Conservation (phyloP, 192 early-diverging fungal species). For the Backusella morwellensis region DNA sequence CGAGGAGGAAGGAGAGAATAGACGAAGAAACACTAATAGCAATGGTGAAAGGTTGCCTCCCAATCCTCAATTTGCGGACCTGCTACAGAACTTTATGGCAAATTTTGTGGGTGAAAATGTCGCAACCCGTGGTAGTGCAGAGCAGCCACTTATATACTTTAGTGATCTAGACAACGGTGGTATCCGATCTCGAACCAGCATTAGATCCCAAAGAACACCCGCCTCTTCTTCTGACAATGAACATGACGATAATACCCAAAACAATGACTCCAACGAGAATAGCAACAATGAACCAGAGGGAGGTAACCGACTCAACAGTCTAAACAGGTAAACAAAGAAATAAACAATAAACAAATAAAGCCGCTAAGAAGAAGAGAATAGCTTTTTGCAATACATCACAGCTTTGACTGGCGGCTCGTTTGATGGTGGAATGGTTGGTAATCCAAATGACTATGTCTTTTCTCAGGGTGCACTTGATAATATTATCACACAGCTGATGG, state of each 20-base stretch:
- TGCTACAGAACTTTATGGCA: neutral
- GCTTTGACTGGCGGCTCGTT: slow-evolving; percentile 39
- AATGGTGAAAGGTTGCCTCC: neutral
- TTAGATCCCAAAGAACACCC: neutral
- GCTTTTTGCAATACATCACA: slow-evolving; percentile 22
- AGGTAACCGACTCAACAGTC: neutral
- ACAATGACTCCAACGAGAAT: neutral
- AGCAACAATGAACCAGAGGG: neutral
- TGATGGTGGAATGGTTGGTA: slow-evolving; percentile 48
- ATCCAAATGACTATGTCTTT: slow-evolving; percentile 85
- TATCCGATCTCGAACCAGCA: slow-evolving; percentile 3
- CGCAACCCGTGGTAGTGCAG: neutral
- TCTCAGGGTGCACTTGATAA: slow-evolving; percentile 81
- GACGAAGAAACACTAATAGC: neutral
- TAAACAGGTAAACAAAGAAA: slow-evolving; percentile 5
- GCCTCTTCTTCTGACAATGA: neutral
- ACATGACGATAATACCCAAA: neutral
- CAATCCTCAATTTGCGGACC: neutral
- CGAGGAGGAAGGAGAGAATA: neutral
- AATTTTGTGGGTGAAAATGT: neutral
- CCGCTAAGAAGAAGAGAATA: neutral
- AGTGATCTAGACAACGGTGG: slow-evolving; percentile 5
- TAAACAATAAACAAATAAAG: neutral
- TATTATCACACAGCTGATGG: slow-evolving; percentile 86
- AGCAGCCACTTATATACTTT: slow-evolving; percentile 9